A percentile compares a stretch with the other conserved stretches of the same genome.
phyloP scores from a whole-genome alignment of 495 filamentous ascomycete genomes.

The Neurospora sp. region DNA sequence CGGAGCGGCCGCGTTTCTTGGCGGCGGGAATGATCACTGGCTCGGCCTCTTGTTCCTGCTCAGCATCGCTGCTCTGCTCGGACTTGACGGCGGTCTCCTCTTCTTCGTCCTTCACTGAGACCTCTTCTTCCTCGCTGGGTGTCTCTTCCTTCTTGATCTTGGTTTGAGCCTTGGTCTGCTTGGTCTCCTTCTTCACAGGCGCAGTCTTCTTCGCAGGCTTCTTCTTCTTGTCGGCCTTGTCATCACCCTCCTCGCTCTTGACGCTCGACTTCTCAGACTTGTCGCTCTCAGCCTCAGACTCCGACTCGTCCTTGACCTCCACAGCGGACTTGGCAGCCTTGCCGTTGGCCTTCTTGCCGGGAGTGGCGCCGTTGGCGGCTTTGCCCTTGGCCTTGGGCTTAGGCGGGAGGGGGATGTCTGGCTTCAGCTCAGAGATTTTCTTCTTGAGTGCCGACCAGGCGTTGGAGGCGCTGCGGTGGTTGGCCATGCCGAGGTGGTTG shows the following conservation, averaged over 20 bases:
- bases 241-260: neutral
- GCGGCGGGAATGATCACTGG: neutral
- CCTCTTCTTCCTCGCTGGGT: neutral
- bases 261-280: neutral
- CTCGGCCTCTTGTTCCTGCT: neutral
- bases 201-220: neutral
- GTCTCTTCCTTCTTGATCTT: neutral
- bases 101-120: too few species aligned
- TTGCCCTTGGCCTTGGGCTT: conserved; percentile 1
- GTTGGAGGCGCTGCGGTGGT: conserved; percentile 6
- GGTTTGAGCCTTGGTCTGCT: neutral
- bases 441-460: conserved; percentile 2
- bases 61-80: neutral
- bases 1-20: neutral
- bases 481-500: conserved; percentile 4
- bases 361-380: neutral
- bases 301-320: neutral
- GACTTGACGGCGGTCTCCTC: neutral
- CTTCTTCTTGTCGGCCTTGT: neutral
- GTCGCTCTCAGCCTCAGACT: neutral
- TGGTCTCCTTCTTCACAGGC: neutral
- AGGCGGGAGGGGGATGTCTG: neutral
- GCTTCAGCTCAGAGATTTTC: neutral
- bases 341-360: neutral
- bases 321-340: neutral